Evolutionary conservation across 352 stramenopile genomes (phyloP).

Genomic region (Phytophthora sojae): DNA sequence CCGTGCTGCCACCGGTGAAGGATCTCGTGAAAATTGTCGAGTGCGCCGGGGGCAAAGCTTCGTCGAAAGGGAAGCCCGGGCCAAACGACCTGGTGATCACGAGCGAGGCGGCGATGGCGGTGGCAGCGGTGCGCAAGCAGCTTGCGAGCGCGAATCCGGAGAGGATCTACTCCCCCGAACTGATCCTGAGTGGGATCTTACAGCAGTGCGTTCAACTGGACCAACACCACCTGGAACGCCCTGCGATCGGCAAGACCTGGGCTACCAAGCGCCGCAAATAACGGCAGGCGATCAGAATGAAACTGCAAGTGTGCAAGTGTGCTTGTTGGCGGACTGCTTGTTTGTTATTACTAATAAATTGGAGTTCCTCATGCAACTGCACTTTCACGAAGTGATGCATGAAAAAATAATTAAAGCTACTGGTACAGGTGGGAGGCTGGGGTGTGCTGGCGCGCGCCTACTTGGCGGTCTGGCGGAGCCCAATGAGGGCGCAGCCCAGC

Average conservation of each 20-base stretch:
- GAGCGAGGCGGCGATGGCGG: constrained; percentile 40
- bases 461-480: constrained; percentile 42
- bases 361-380: constrained; percentile 19
- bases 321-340: constrained; percentile 7
- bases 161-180: constrained; percentile 53
- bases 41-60: constrained; percentile 50
- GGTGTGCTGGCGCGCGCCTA: constrained; percentile 8
- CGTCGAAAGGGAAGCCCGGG: constrained; percentile 37
- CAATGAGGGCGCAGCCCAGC: constrained; percentile 51
- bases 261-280: constrained; percentile 39
- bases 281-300: background rate
- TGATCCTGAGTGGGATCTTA: constrained; percentile 56
- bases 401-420: constrained; percentile 34
- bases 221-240: constrained; percentile 38
- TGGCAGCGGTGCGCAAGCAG: constrained; percentile 49
- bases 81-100: constrained; percentile 57
- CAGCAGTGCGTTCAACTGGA: constrained; percentile 49
- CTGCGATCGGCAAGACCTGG: constrained; percentile 27
- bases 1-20: constrained; percentile 50
- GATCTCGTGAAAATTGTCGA: constrained; percentile 64
- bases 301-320: background rate
- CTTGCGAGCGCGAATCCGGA: constrained; percentile 34
- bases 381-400: constrained; percentile 13
- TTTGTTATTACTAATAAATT: constrained; percentile 25
- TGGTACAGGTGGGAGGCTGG: constrained; percentile 4